Base-by-base conservation (phyloP, 2,329 filamentous ascomycete genomes). In the Exserohilum turcica region DNA sequence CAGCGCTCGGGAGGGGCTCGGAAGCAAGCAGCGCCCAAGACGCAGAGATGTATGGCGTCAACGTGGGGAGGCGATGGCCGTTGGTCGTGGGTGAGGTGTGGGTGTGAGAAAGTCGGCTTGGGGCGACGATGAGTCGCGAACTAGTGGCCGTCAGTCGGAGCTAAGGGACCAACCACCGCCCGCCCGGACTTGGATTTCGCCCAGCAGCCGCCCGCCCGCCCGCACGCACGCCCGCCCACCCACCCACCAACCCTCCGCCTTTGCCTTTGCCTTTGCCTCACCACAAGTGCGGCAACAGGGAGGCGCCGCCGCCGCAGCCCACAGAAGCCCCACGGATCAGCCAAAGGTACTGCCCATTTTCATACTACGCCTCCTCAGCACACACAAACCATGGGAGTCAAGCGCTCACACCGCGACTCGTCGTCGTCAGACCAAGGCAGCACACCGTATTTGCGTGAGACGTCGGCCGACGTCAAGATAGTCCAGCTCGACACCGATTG, bases 321-420 rank as follows among this genome's bases (percentile, higher is more conserved):
- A 59, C 37, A 46, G 18, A 29, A 35, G 31, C 21, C 24, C 36
- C 39, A 13, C 44, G 52, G 36, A 33, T 36, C 57, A 49, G 51
- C 38, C 52, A 67, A 67, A 69, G 66, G 66, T 68, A 69, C 61
- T 57, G 48, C 56, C 45, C 56, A 45, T 50, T 63, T 59, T 59
- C 60, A 54, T 59, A 56, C 43, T 56, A 43, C 51, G 38, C 55
- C 53, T 47, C 47, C 32, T 29, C 38, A 36, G 40, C 46, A 57
- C 44, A 55, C 50, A 48, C 16, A 38, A 27, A 40, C 12, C 3
- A 87, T 87, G 85, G 78, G 61, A 39, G 44, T 78, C 64, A 88
- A 88, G 75, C 85, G 85, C 71, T 79, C 80, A 74, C 78, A 82
- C 72, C 76, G 78, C 73, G 78, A 78, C 60, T 82, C 80, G 52